These are phyloP conservation scores for Phytophthora hybrid DNA, from an alignment of 352 stramenopile species.

Conservation along the genomic window DNA sequence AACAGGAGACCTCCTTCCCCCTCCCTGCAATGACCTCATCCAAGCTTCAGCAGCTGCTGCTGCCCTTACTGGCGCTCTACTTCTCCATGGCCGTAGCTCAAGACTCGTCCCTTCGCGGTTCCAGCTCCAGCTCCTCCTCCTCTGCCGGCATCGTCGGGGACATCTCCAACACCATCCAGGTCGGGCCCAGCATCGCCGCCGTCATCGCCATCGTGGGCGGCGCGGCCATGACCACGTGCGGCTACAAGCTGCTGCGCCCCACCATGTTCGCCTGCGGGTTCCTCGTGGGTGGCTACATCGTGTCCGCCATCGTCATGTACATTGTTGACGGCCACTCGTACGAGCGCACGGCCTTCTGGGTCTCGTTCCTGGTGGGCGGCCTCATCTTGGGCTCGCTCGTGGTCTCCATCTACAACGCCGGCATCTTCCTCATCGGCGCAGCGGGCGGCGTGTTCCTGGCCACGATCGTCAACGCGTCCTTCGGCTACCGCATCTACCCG, in stretches of 20 bases:
- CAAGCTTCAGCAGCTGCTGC: constrained; percentile 31
- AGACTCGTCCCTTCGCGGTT: constrained; percentile 27
- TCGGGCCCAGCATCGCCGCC: constrained; percentile 46
- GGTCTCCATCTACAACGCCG: constrained; percentile 53
- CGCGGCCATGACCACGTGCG: constrained; percentile 46
- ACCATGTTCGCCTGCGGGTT: constrained; percentile 74
- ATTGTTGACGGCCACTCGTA: constrained; percentile 54
- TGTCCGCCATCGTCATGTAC: constrained; percentile 52
- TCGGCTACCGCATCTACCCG: constrained; percentile 62
- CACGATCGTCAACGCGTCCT: constrained; percentile 54
- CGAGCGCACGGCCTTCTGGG: constrained; percentile 57
- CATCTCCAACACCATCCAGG: constrained; percentile 39
- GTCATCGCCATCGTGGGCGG: constrained; percentile 57
- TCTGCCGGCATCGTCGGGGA: constrained; percentile 25
- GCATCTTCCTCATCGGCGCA: constrained; percentile 65
- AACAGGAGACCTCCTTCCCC: neutral
- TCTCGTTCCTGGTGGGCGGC: constrained; percentile 61
- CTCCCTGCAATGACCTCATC: constrained; percentile 2
- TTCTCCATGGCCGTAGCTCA: constrained; percentile 12
- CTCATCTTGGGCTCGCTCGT: constrained; percentile 59
- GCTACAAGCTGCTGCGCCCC: constrained; percentile 62
- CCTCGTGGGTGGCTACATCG: constrained; percentile 58
- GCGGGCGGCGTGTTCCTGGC: constrained; percentile 54
- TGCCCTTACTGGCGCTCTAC: constrained; percentile 28
- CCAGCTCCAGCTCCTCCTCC: constrained; percentile 15